These are phyloP conservation scores for Pythium pectinolyticum DNA, from an alignment of 352 stramenopile species.

Conservation along the genomic window DNA sequence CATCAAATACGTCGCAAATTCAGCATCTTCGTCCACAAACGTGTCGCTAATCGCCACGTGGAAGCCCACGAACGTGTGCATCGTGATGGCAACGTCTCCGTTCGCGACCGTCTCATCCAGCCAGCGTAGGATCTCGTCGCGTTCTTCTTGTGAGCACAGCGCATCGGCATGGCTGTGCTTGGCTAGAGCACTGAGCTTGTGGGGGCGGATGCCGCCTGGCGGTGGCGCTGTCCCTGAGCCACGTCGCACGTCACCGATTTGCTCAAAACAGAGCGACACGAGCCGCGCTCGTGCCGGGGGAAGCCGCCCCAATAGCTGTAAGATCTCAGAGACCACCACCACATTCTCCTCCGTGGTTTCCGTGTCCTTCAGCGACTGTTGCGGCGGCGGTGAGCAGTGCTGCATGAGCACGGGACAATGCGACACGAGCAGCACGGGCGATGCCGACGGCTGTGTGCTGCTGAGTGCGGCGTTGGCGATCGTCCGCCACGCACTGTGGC, in stretches of 20 bases:
- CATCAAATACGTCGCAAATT: constrained; percentile 63
- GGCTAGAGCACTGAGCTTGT: constrained; percentile 45
- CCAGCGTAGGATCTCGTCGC: constrained; percentile 37
- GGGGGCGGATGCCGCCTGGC: constrained; percentile 43
- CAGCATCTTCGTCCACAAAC: constrained; percentile 48
- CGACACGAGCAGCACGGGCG: constrained; percentile 35
- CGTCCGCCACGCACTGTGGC: constrained; percentile 19
- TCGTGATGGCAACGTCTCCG: constrained; percentile 22
- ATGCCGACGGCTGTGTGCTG: neutral
- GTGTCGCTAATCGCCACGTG: constrained; percentile 51
- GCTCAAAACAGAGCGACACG: constrained; percentile 52
- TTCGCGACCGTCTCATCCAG: constrained; percentile 22
- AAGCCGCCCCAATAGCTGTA: constrained; percentile 40
- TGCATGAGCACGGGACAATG: constrained; percentile 50
- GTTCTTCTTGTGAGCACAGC: constrained; percentile 36
- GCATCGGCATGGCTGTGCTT: constrained; percentile 47
- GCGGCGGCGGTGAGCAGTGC: constrained; percentile 46
- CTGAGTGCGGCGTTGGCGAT: constrained; percentile 20
- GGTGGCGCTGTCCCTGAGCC: constrained; percentile 44
- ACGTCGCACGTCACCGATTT: constrained; percentile 47
- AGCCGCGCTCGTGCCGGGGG: constrained; percentile 40
- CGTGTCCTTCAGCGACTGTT: no score
- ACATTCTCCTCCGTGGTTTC: constrained; percentile 3
- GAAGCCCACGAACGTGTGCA: constrained; percentile 46
- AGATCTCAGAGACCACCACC: constrained; percentile 35